phyloP scores from a whole-genome alignment of 2,329 filamentous ascomycete genomes.

The Trichoderma arundinaceum region DNA sequence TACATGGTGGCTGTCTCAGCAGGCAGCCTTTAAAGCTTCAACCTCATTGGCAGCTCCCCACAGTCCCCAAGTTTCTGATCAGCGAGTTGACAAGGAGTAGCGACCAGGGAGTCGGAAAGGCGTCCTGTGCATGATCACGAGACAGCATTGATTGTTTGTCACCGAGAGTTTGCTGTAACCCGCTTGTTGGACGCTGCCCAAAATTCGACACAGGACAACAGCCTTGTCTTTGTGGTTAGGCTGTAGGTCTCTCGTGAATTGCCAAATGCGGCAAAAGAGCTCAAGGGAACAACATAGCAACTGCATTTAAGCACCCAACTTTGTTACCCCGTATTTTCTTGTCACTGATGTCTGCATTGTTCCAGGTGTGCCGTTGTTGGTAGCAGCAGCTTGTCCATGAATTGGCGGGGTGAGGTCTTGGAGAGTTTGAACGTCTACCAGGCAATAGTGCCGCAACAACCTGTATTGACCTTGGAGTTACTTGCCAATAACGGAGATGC shows the following conservation, averaged over 20 bases:
- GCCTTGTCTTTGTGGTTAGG: background rate
- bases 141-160: background rate
- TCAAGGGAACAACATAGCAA: too few species aligned
- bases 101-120: background rate
- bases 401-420: too few species aligned
- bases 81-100: background rate
- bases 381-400: too few species aligned
- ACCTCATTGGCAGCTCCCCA: background rate
- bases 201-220: too few species aligned
- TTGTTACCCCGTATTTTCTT: too few species aligned
- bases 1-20: background rate
- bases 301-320: too few species aligned
- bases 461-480: too few species aligned
- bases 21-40: background rate
- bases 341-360: too few species aligned
- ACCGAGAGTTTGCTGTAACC: background rate
- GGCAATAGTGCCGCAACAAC: too few species aligned
- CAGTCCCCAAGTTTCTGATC: background rate
- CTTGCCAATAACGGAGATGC: background rate
- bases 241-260: background rate
- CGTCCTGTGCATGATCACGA: background rate
- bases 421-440: too few species aligned
- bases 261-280: too few species aligned
- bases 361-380: too few species aligned
- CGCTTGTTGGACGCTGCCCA: background rate